These are phyloP conservation scores for Trichophyton rubrum DNA, from an alignment of 2,329 filamentous ascomycete genomes.

Conservation along the genomic window DNA sequence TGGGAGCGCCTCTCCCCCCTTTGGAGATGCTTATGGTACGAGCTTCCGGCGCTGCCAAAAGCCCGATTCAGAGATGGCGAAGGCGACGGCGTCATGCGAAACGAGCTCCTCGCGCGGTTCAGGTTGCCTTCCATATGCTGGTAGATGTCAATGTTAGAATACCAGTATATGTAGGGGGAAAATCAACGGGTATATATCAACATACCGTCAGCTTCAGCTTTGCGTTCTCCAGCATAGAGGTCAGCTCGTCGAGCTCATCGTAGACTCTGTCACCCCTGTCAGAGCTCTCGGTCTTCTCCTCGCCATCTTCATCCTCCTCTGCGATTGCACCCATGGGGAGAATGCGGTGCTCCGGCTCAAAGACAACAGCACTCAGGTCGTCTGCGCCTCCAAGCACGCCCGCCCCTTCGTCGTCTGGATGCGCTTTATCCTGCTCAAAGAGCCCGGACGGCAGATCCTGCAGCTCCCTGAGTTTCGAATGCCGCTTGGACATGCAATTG, in stretches of 20 bases:
- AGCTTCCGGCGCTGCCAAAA: constrained; percentile 29
- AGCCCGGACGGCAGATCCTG: neutral
- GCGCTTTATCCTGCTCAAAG: neutral
- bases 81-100: constrained; percentile 42
- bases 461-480: neutral
- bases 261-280: constrained; percentile 17
- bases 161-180: neutral
- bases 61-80: constrained; percentile 30
- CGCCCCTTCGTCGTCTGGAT: neutral
- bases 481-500: neutral
- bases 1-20: constrained; percentile 23
- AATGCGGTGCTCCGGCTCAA: constrained; percentile 9
- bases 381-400: neutral
- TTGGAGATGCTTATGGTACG: constrained; percentile 31
- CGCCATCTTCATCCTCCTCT: constrained; percentile 19
- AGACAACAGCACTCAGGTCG: constrained; percentile 6
- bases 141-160: neutral
- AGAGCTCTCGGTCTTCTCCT: constrained; percentile 12
- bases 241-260: constrained; percentile 53
- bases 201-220: constrained; percentile 77
- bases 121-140: constrained; percentile 92
- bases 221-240: constrained; percentile 75
- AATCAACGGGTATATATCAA: constrained; percentile 8
- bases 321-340: constrained; percentile 27
- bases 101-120: constrained; percentile 59